Evolutionary conservation across 2,329 filamentous ascomycete species (phyloP).

Genomic region (Neonectria coccinea): DNA sequence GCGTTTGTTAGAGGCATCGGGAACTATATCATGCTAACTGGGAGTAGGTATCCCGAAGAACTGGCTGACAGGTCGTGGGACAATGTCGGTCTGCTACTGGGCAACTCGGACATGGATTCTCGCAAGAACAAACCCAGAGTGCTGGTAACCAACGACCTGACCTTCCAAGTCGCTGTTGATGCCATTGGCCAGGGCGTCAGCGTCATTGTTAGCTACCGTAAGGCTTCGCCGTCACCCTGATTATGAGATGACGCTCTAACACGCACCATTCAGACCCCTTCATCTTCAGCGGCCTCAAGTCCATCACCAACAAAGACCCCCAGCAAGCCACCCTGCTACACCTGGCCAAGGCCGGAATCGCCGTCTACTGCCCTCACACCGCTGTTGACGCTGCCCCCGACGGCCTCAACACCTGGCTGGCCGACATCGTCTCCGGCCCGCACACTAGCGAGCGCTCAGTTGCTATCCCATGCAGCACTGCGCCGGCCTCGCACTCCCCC

Average conservation of each 20-base stretch:
- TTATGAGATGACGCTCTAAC: constrained; percentile 15
- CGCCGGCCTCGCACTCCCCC: constrained; percentile 58
- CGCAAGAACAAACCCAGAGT: constrained; percentile 53
- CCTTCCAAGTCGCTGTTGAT: constrained; percentile 88
- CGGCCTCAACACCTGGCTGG: constrained; percentile 94
- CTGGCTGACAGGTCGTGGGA: constrained; percentile 93
- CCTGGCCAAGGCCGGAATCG: constrained; percentile 87
- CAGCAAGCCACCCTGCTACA: constrained; percentile 89
- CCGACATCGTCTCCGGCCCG: constrained; percentile 79
- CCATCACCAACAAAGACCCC: constrained; percentile 83
- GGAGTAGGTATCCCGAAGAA: constrained; percentile 82
- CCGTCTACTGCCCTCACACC: constrained; percentile 96
- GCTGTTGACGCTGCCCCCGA: constrained; percentile 88
- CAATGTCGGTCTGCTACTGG: constrained; percentile 87
- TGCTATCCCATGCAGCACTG: constrained; percentile 58
- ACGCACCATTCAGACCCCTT: constrained; percentile 77
- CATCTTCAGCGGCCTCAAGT: constrained; percentile 94
- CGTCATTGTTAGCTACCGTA: constrained; percentile 90
- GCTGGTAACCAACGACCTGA: constrained; percentile 86
- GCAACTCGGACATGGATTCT: constrained; percentile 54
- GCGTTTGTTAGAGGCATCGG: too few species aligned
- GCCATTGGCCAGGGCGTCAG: constrained; percentile 82
- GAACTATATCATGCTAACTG: constrained; percentile 8
- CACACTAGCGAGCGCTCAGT: constrained; percentile 55
- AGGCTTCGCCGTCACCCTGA: constrained; percentile 15